Evolutionary conservation across 108 stramenopile genomes (phyloP).

Genomic region (Pseudonitzschia delicatissima): DNA sequence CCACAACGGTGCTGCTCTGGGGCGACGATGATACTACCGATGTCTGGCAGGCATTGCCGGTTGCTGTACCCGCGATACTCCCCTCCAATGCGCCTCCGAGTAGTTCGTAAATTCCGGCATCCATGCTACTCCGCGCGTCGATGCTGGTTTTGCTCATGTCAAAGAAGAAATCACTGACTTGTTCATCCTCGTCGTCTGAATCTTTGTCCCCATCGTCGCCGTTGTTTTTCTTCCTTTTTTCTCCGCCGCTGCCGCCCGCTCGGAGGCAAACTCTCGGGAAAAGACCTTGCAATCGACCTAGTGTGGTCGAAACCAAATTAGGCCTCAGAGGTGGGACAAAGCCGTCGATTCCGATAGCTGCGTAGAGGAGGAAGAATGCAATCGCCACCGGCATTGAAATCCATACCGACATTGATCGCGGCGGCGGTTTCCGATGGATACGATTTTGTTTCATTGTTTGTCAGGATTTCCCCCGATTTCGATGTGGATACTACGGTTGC

Average conservation of each 20-base stretch:
- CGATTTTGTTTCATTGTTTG: no score
- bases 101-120: neutral
- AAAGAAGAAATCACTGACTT: neutral
- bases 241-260: neutral
- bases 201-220: neutral
- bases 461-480: no score
- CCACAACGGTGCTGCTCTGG: neutral
- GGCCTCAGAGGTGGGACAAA: no score
- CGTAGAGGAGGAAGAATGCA: no score
- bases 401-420: no score
- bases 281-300: no score
- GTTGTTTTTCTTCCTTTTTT: neutral
- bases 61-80: neutral
- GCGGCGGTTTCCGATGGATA: no score
- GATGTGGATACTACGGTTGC: no score
- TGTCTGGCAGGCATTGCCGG: neutral
- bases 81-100: neutral
- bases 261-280: neutral
- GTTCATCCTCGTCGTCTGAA: neutral
- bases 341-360: no score
- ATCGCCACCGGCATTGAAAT: no score
- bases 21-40: neutral
- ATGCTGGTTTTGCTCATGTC: neutral
- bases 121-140: neutral
- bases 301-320: no score